Evolutionary conservation across 257 asterid genomes (phyloP).

Genomic region (Solanum habrochaites): DNA sequence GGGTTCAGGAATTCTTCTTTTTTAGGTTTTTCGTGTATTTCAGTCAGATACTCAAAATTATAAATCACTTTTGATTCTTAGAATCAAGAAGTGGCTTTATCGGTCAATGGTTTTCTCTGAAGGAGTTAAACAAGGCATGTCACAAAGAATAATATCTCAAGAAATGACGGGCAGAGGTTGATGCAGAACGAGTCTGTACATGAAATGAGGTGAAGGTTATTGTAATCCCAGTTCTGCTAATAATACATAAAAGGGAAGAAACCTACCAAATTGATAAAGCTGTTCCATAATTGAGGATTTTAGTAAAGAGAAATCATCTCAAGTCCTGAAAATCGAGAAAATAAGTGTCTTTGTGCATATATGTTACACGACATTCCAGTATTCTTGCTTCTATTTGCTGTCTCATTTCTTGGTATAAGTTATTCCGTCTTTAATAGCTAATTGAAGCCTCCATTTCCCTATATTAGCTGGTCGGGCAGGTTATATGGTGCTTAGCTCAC

Average conservation of each 20-base stretch:
- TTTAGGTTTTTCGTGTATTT: neutral
- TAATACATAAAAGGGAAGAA: neutral
- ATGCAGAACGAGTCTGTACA: neutral
- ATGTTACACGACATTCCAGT: neutral
- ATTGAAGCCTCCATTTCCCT: neutral
- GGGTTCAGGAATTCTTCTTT: neutral
- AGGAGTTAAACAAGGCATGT: neutral
- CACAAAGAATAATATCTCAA: neutral
- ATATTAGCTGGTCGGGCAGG: slow-evolving; percentile 84
- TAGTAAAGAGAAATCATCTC: neutral
- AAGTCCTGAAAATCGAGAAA: neutral
- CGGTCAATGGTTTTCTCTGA: neutral
- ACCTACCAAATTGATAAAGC: neutral
- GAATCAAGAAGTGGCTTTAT: neutral
- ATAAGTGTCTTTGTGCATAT: neutral
- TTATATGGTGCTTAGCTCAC: slow-evolving; percentile 94
- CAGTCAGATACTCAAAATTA: neutral
- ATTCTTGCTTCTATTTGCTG: neutral
- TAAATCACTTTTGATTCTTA: neutral
- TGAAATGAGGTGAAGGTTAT: neutral
- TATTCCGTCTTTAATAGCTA: neutral
- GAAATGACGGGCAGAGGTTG: neutral
- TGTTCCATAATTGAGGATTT: neutral
- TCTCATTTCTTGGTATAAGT: neutral
- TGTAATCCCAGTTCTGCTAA: neutral